Evolutionary conservation across 2,329 filamentous ascomycete species (phyloP).

Genomic region (Aciculosporium take): DNA sequence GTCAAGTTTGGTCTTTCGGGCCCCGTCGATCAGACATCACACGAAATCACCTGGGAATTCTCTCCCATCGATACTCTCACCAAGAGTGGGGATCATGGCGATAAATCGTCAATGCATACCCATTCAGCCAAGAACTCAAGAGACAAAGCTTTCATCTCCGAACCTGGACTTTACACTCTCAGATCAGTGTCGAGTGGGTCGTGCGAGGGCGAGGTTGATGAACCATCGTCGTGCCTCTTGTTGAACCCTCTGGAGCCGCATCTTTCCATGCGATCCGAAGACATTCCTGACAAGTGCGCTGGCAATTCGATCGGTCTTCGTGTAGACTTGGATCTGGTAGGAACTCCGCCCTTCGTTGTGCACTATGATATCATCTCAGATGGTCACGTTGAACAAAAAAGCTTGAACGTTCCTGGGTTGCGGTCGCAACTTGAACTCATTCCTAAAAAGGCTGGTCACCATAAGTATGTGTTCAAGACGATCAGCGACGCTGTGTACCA

Average conservation of each 20-base stretch:
- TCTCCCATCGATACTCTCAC: constrained; percentile 57
- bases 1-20: constrained; percentile 54
- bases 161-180: constrained; percentile 76
- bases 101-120: constrained; percentile 40
- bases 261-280: constrained; percentile 57
- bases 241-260: constrained; percentile 83
- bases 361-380: constrained; percentile 59
- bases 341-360: constrained; percentile 82
- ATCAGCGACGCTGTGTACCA: constrained; percentile 76
- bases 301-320: constrained; percentile 83
- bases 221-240: constrained; percentile 85
- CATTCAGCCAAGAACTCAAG: constrained; percentile 46
- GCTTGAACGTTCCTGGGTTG: constrained; percentile 50
- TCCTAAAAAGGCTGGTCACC: constrained; percentile 67
- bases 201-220: constrained; percentile 77
- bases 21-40: constrained; percentile 43
- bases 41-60: constrained; percentile 70
- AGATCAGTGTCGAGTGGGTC: constrained; percentile 65
- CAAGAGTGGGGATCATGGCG: constrained; percentile 54
- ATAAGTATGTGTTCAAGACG: constrained; percentile 71
- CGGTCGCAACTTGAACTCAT: constrained; percentile 75
- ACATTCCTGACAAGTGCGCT: constrained; percentile 88
- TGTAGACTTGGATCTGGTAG: constrained; percentile 78
- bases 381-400: constrained; percentile 39
- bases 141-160: constrained; percentile 53